Base-by-base conservation (phyloP, 352 stramenopile genomes). In the Phytophthora tubulina region DNA sequence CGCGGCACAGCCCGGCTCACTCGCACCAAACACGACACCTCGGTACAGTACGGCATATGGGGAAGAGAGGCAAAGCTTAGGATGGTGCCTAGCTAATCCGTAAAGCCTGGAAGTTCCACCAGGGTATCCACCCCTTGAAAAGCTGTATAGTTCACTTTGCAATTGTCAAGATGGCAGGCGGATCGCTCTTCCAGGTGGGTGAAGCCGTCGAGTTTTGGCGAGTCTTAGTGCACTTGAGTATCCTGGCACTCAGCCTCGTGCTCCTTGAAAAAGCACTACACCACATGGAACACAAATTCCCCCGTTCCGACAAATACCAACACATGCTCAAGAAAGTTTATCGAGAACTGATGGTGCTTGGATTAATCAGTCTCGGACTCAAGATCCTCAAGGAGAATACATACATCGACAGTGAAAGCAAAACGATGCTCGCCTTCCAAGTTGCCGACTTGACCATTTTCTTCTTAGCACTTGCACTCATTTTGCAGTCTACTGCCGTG, bases 241-340 rank as follows among this genome's bases (percentile, higher is more conserved):
- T 87, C 21, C 65, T 89, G 44, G 79, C 86, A 7, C 7, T 79
- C 7, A 78, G 57, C 33, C 53, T 89, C 54, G 73, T 88, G 31
- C 11, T 81, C 4, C 66, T 86, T 3, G 81, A 91, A 65, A 73
- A 73, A 15, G 31, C 35, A 32, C 46, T 89, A 15, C 79, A 91
- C 44, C 38, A 32, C 2, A 71, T 88, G 15, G 73, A 81, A 50
- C 78, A 88, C 63, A 69, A 79, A 21, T 69, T 88, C n/a, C 63
- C 73, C n/a, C 67, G 60, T 4, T 86, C 80, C 46, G 67, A 75
- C 14, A 91, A 88, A 55, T 91, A 88, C 58, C 58, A 86, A 33
- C 76, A 91, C 58, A 91, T 91, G 75, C 65, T 90, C 52, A 87
- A 77, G 70, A 91, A 91, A 63, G 70, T 77, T 8, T 90, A 80